Base-by-base conservation (phyloP, 345 rosid genomes). In the Leavenworthia alabamica region DNA sequence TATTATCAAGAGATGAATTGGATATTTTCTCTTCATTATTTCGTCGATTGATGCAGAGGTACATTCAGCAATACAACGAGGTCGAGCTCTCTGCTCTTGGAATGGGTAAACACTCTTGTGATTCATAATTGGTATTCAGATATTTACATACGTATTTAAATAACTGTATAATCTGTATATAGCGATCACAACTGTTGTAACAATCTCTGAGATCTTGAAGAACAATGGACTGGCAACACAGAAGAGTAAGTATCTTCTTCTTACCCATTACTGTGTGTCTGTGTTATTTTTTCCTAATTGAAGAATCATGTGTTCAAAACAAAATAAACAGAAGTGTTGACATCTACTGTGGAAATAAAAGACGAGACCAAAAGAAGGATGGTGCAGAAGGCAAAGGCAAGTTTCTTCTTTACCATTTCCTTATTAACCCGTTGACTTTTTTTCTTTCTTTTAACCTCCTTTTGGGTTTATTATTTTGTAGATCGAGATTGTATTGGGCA, bases 71-170 rank as follows among this genome's bases (percentile, higher is more conserved):
- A 50, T 84, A 88, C 55, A 52, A 89, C 32, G 98, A 92, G 74
- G 98, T 88, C 16, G 95, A 92, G 65, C 95, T 92, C 44, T 92
- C 95, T 33, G 96, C 98, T 11, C 64, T 92, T 48, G 95, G 98
- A 60, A 92, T 89, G 98, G 98, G 96, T 88, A 87, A 41, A n/a
- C 1, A 26, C 31, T 35, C 32, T 14, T 5, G 3, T 2, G 1
- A 8, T 7, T 4, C 26, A 39, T 8, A n/a, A 5, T 7, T 2
- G n/a, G n/a, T n/a, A n/a, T n/a, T n/a, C n/a, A n/a, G n/a, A n/a
- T 39, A 10, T 12, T 23, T 49, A n/a, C 2, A 2, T 17, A 5
- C 19, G 0, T 37, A 7, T 19, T 1, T 3, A 12, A 12, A 3
- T 32, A 15, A 33, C 2, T 29, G 29, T 11, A 22, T 17, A n/a